phyloP scores from a whole-genome alignment of 257 asterid genomes.

The Nemophila menziesii region DNA sequence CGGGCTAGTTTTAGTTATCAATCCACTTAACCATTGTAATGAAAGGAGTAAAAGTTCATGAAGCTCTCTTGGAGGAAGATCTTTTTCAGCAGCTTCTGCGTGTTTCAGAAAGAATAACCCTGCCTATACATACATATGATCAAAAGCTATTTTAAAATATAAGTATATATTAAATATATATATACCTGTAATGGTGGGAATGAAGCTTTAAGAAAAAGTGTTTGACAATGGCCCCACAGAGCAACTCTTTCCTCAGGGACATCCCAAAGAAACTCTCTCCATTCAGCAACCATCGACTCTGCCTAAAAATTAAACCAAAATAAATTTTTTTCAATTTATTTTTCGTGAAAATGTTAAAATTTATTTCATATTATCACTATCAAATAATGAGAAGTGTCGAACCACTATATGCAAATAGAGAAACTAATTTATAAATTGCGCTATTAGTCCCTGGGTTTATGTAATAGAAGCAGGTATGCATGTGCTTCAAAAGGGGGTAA shows the following conservation, averaged over 20 bases:
- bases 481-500: no score
- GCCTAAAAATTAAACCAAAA: constrained; percentile 35
- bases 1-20: constrained; percentile 71
- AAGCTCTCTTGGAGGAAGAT: constrained; percentile 82
- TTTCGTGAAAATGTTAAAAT: no score
- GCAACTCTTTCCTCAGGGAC: constrained; percentile 96
- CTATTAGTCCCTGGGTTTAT: no score
- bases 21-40: constrained; percentile 94
- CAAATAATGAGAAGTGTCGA: no score
- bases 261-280: constrained; percentile 99
- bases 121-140: constrained; percentile 40
- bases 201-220: constrained; percentile 74
- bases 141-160: no score
- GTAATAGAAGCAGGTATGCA: no score
- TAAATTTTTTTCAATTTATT: no score
- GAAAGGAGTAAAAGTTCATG: constrained; percentile 84
- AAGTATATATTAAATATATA: constrained; percentile 11
- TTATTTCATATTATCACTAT: no score
- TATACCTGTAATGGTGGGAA: constrained; percentile 81
- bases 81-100: constrained; percentile 76
- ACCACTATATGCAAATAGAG: no score
- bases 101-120: constrained; percentile 90
- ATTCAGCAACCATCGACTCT: constrained; percentile 95
- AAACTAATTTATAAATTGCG: no score
- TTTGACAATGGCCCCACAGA: constrained; percentile 96